Evolutionary conservation across 169 alveolate genomes (phyloP).

Genomic region (Plasmodium fragile): DNA sequence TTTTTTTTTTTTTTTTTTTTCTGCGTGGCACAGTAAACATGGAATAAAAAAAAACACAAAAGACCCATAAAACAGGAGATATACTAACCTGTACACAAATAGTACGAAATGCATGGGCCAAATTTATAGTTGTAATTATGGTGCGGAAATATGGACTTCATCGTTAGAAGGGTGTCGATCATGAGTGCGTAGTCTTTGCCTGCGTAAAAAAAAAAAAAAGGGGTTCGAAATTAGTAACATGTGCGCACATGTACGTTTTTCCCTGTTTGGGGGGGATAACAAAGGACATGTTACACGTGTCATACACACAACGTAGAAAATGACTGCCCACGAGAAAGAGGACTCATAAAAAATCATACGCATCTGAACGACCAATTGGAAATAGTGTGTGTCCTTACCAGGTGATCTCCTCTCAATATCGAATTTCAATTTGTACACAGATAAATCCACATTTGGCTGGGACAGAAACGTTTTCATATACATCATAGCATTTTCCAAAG

Average conservation of each 20-base stretch:
- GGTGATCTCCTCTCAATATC: constrained; percentile 59
- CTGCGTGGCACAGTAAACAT: neutral
- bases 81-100: constrained; percentile 39
- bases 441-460: constrained; percentile 56
- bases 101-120: constrained; percentile 55
- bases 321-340: neutral
- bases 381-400: neutral
- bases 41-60: neutral
- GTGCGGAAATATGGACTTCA: constrained; percentile 56
- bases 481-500: constrained; percentile 55
- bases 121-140: constrained; percentile 55
- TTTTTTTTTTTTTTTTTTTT: neutral
- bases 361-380: neutral
- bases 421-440: constrained; percentile 22
- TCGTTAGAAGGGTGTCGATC: constrained; percentile 30
- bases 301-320: neutral
- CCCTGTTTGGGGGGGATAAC: neutral
- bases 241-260: neutral
- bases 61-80: neutral
- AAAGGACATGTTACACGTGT: neutral
- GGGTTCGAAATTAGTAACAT: neutral
- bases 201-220: neutral
- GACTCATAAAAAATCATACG: neutral
- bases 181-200: constrained; percentile 26
- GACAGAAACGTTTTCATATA: constrained; percentile 73